Percentiles rank a stretch among this genome's conserved stretches.
phyloP scores from a whole-genome alignment of 768 basidiomycete species.

The Mycena belliarum region DNA sequence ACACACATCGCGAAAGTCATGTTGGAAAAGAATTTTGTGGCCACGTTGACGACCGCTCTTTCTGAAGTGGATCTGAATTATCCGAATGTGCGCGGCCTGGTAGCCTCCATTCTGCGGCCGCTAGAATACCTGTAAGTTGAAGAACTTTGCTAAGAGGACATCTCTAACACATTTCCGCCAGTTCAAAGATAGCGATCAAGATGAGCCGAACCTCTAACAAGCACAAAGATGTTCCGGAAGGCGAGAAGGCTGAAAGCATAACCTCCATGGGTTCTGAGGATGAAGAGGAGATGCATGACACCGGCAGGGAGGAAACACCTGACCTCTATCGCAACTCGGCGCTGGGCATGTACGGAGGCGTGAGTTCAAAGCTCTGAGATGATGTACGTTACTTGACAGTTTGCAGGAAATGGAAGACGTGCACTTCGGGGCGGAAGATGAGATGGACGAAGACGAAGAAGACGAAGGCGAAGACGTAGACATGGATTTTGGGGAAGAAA shows the following conservation, averaged over 20 bases:
- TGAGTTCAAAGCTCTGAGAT: slow-evolving; percentile 39
- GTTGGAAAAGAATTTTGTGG: slow-evolving; percentile 96
- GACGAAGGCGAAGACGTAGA: slow-evolving; percentile 83
- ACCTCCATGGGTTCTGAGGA: slow-evolving; percentile 54
- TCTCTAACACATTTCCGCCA: slow-evolving; percentile 34
- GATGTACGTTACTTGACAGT: not conserved
- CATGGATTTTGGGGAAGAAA: slow-evolving; percentile 85
- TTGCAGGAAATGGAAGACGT: slow-evolving; percentile 83
- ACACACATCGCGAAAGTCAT: slow-evolving; percentile 96
- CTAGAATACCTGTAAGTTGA: slow-evolving; percentile 80
- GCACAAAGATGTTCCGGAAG: slow-evolving; percentile 56
- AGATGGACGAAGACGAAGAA: slow-evolving; percentile 81
- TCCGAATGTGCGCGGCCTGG: slow-evolving; percentile 82
- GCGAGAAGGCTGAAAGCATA: slow-evolving; percentile 46
- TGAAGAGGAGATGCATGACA: slow-evolving; percentile 57
- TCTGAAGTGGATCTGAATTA: slow-evolving; percentile 95
- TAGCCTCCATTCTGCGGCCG: slow-evolving; percentile 86
- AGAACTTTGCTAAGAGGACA: not conserved
- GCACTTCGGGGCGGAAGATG: slow-evolving; percentile 67
- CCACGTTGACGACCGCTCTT: slow-evolving; percentile 82
- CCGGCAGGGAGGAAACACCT: slow-evolving; percentile 76
- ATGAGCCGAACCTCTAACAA: slow-evolving; percentile 84
- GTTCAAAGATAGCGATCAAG: slow-evolving; percentile 96
- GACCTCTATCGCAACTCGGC: slow-evolving; percentile 96
- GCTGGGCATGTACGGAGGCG: slow-evolving; percentile 92